Evolutionary conservation across 768 basidiomycete genomes (phyloP), one percentile per base, ranked within the genome.

Genomic region (Mycena sanguinolenta): DNA sequence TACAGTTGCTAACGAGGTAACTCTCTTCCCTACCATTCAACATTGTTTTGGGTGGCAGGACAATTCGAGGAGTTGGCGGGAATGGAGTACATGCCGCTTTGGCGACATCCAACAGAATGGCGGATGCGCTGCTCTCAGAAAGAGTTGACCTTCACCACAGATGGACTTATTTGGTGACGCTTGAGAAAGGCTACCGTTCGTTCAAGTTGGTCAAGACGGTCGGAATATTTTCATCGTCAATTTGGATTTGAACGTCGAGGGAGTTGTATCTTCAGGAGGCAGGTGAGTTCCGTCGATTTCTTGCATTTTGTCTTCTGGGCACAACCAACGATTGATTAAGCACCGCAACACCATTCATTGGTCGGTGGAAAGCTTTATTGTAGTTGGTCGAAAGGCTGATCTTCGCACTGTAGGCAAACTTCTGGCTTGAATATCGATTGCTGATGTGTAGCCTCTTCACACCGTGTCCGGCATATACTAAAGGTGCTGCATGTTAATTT

Each of bases 401-500:
- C 60, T 63, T 62, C 25, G 46, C 19, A n/a, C 42, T 58, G 39
- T 6, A 44, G 49, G 30, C 38, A 25, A 27, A 32, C 12, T 65
- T 32, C 23, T 60, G 58, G 44, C 65, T 67, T 50, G 55, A 34
- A 14, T 49, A 34, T 25, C 34, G 67, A 30, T 16, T 44, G 49
- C 38, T 44, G 55, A 58, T 44, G 19, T 42, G 4, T 21, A 32
- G 32, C 17, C 27, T 46, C 46, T 52, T 59, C n/a, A 60, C 21
- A 55, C 60, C 34, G 59, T n/a, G 58, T 52, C 28, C 23, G 34
- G 58, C 39, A 23, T 13, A 63, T 25, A 63, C 54, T 69, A 61
- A 67, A 39, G 30, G 34, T 3, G 42, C 39, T 64, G 58, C 49
- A 59, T 63, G 61, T 69, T 46, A 64, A 59, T 64, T 59, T 13